A percentile compares a stretch with the other conserved stretches of the same genome.
These are phyloP conservation scores for Schwanniomyces polymorphus DNA, from an alignment of 805 yeast species.

Conservation along the genomic window DNA sequence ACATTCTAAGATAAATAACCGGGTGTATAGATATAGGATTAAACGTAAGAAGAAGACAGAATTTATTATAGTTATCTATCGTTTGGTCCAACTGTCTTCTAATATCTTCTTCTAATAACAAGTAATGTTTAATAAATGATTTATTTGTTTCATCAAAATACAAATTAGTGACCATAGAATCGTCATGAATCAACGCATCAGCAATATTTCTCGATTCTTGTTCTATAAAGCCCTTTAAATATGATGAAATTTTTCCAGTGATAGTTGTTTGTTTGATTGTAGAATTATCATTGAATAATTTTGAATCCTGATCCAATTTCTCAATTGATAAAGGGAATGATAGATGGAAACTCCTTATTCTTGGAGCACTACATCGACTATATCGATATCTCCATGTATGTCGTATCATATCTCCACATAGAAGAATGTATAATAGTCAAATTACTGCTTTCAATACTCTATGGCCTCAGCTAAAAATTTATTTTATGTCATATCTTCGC, in stretches of 20 bases:
- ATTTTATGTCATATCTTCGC: not conserved
- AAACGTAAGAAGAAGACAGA: constrained; percentile 27
- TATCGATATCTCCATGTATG: constrained; percentile 6
- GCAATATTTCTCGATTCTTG: constrained; percentile 5
- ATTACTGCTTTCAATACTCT: not conserved
- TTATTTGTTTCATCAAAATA: not conserved
- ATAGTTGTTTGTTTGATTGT: constrained; percentile 1
- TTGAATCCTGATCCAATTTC: not conserved
- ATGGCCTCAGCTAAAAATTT: not conserved
- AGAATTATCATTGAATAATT: constrained; percentile 3
- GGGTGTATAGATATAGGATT: constrained; percentile 34
- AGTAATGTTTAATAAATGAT: not conserved
- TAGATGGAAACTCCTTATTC: not conserved
- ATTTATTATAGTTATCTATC: constrained; percentile 28
- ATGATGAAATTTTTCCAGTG: constrained; percentile 5
- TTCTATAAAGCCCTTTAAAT: constrained; percentile 6
- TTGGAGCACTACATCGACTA: constrained; percentile 1
- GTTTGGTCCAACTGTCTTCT: constrained; percentile 16
- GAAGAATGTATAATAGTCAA: not conserved
- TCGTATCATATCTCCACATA: constrained; percentile 7
- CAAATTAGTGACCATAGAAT: not conserved
- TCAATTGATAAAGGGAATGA: not conserved
- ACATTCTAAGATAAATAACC: constrained; percentile 19
- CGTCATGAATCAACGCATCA: not conserved
- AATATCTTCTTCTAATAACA: constrained; percentile 1